Evolutionary conservation across 495 filamentous ascomycete species (phyloP), one percentile per base, ranked within the genome.

Genomic region (Penicillium robsamsonii): DNA sequence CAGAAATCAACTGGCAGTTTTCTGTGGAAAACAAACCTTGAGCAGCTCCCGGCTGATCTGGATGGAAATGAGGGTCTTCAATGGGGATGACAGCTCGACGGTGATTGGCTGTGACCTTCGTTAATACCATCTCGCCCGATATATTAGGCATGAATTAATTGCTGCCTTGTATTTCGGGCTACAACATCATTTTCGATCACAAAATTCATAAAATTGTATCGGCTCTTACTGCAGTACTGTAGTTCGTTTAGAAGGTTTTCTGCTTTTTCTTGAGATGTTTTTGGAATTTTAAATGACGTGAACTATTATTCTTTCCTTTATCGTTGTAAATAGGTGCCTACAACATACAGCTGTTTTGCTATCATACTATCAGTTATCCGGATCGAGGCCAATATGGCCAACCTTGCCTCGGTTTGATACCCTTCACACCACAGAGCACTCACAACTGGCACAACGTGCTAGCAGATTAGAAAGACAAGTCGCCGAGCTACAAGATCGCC

Each of bases 11-110:
- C 8, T 31, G 45, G 9, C 29, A 47, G 29, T 20, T 47, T 18
- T 12, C 42, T 12, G 30, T 20, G 18, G 20, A 38, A 20, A 18
- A 37, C 22, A 45, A 38, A 37, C 31, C 41, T 24, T 63, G 37
- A 25, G 29, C 25, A 58, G 56, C 56, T 67, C 44, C 61, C 58
- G 62, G 64, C 33, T 59, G 40, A 45, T 43, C 48, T 53, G 57
- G 47, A 42, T 57, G 46, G 24, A 37, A 27, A 56, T 40, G 46
- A 42, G 50, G 41, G 38, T 37, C 33, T 30, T 45, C 7, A 25
- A 53, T 22, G 51, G 55, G 31, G 57, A 35, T 43, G 30, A 31
- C 17, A 29, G 45, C 27, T 29, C 10, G 29, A 31, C 5, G 9
- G 15, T 47, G 45, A 47, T 47, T 47, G 45, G 45, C 12, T 11